Base-by-base conservation (phyloP, 805 yeast species). In the Saturnispora besseyi region DNA sequence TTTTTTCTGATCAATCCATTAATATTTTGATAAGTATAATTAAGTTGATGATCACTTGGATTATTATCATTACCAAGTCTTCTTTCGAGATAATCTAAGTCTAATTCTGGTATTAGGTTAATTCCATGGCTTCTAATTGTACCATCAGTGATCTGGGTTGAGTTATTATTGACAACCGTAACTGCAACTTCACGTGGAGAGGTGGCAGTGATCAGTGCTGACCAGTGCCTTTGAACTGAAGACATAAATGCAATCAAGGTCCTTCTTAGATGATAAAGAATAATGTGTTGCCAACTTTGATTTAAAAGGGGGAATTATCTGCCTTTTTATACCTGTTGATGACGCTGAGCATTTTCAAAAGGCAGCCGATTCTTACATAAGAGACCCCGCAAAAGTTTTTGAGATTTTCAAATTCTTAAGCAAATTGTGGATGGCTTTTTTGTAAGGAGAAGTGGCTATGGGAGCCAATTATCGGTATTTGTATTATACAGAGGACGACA, bases 1-100 rank as follows among this genome's bases (percentile, higher is more conserved):
- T 34, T 45, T 22, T 13, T 45, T 34, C 26, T 45, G 13, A 45
- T 45, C 41, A 45, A 5, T 18, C 22, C 28, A n/a, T 45, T 45
- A 11, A 45, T 45, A 15, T 26, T 45, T 10, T 45, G 36, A n/a
- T 45, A 45, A 11, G 47, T 45, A 30, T 45, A 28, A 11, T 45
- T 26, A 7, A 45, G 33, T 7, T 21, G 8, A 9, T 12, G 28
- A 24, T 38, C 30, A 7, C 18, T 24, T 12, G 15, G 29, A 12
- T 36, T 36, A 22, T 18, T 33, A 2, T 18, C 26, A 18, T 8
- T 36, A 6, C 21, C 40, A 12, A 36, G 40, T 8, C 40, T n/a
- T 36, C 26, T 29, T 15, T 21, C 36, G 12, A 43, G 15, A 22
- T 43, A 43, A 5, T 43, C 45, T n/a, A 43, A 43, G 15, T 43